Base-by-base conservation (phyloP, 805 yeast species). In the Kurtzmaniella fragi region DNA sequence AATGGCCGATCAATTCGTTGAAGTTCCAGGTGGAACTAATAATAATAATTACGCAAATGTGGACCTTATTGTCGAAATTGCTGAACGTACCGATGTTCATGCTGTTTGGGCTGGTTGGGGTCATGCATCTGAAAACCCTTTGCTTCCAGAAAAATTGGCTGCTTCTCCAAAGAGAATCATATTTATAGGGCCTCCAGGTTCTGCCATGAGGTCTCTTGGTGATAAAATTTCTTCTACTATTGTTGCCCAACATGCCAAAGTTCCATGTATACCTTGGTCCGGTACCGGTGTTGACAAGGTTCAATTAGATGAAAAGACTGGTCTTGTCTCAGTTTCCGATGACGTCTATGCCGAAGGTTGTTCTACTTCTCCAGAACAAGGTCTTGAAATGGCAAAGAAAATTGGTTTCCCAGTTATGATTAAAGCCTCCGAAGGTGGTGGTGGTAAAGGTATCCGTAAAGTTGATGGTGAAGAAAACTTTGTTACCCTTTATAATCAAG, bases 71-170 rank as follows among this genome's bases (percentile, higher is more conserved):
- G 97, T 93, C 35, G 99, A 93, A 55, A 72, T 93, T 35, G 99
- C 99, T 28, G 99, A 93, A 70, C 84, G 97, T 70, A 84, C 95
- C 32, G 79, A 87, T 49, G 97, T 86, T 41, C 95, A 93, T 61
- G 99, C 99, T 17, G 99, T 93, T 42, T 93, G 99, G 99, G 99
- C 99, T 28, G 99, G 99, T 55, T 93, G 99, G 99, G 99, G 99
- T 55, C 99, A 95, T 61, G 99, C 99, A 23, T 87, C 96, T n/a
- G 99, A 93, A 71, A 91, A 95, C 68, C 99, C 99, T 20, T 62
- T 71, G 34, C 77, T 93, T 49, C 99, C 99, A 23, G 99, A 93
- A 65, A 80, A 77, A 64, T 75, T 93, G 61, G 97, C 98, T 12
- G 82, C 83, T n/a, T 88, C 96, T 14, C 88, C 90, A 44, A 84